A percentile compares a stretch with the other conserved stretches of the same genome.
Evolutionary conservation across 176 grass and related monocot species (phyloP).

Genomic region (Musa itinerans): DNA sequence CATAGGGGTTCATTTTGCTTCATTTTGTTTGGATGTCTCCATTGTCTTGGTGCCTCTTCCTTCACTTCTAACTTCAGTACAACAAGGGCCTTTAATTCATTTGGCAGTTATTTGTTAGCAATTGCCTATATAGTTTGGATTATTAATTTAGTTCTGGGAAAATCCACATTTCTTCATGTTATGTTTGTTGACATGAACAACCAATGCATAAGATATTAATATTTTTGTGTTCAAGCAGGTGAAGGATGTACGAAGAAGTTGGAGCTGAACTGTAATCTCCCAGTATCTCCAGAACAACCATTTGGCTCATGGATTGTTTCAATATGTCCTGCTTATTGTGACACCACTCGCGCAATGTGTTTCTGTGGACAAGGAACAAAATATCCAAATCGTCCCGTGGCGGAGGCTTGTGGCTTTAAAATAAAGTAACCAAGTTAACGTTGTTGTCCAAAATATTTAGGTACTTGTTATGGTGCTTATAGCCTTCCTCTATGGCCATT

Average conservation of each 20-base stretch:
- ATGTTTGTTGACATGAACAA: no score
- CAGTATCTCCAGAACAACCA: conserved; percentile 47
- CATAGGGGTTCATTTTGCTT: no score
- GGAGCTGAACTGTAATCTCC: conserved; percentile 67
- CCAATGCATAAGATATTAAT: background rate
- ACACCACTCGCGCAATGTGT: conserved; percentile 84
- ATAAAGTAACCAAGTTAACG: conserved; percentile 46
- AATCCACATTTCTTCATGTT: no score
- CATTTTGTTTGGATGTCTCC: no score
- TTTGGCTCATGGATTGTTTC: conserved; percentile 76
- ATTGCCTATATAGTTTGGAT: no score
- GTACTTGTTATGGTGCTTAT: conserved; percentile 17
- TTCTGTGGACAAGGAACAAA: conserved; percentile 87
- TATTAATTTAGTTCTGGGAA: no score
- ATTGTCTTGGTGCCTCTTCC: no score
- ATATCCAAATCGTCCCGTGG: conserved; percentile 79
- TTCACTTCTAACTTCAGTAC: no score
- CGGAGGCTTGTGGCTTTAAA: conserved; percentile 87
- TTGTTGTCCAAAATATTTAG: background rate
- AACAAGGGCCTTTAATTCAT: no score
- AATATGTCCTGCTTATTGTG: conserved; percentile 70
- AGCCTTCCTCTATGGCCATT: conserved; percentile 23
- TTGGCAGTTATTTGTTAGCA: no score
- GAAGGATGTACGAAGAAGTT: conserved; percentile 55
- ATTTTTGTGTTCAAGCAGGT: conserved; percentile 25